These are phyloP conservation scores for Neopestalotiopsis sp. DNA, from an alignment of 2,329 filamentous ascomycete species.

Conservation along the genomic window DNA sequence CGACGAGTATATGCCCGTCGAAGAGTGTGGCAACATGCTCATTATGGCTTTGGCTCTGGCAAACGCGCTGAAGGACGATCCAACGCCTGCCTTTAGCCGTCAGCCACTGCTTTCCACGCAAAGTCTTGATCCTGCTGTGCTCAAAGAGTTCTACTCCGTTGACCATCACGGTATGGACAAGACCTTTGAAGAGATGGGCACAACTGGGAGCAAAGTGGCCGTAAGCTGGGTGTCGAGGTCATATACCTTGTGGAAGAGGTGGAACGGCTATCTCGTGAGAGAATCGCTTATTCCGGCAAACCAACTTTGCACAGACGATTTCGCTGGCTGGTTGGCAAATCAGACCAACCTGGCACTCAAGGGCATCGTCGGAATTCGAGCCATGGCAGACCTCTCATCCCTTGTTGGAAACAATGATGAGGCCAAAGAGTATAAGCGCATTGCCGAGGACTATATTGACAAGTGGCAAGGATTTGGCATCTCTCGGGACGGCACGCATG, in stretches of 20 bases:
- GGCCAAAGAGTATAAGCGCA: constrained; percentile 63
- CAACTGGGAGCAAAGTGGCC: constrained; percentile 49
- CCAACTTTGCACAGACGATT: constrained; percentile 79
- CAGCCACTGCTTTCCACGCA: constrained; percentile 28
- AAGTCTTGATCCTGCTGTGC: constrained; percentile 21
- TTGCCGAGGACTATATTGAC: constrained; percentile 69
- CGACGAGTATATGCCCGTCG: constrained; percentile 78
- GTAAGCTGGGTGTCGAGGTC: constrained; percentile 51
- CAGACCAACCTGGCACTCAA: constrained; percentile 79
- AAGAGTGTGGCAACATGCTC: constrained; percentile 77
- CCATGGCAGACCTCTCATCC: constrained; percentile 72
- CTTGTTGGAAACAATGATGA: constrained; percentile 64
- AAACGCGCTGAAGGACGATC: constrained; percentile 72
- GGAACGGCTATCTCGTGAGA: constrained; percentile 75
- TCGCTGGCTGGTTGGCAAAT: constrained; percentile 75
- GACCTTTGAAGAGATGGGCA: constrained; percentile 56
- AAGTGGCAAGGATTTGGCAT: constrained; percentile 76
- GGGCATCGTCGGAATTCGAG: constrained; percentile 78
- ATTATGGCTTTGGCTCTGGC: constrained; percentile 80
- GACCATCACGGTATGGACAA: constrained; percentile 58
- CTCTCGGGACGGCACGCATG: constrained; percentile 72
- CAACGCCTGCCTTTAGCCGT: constrained; percentile 63
- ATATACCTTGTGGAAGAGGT: constrained; percentile 76
- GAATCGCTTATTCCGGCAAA: constrained; percentile 72
- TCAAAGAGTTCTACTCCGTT: constrained; percentile 24